These are phyloP conservation scores for Lactarius pseudohatsudake DNA, from an alignment of 768 basidiomycete genomes.

Conservation along the genomic window DNA sequence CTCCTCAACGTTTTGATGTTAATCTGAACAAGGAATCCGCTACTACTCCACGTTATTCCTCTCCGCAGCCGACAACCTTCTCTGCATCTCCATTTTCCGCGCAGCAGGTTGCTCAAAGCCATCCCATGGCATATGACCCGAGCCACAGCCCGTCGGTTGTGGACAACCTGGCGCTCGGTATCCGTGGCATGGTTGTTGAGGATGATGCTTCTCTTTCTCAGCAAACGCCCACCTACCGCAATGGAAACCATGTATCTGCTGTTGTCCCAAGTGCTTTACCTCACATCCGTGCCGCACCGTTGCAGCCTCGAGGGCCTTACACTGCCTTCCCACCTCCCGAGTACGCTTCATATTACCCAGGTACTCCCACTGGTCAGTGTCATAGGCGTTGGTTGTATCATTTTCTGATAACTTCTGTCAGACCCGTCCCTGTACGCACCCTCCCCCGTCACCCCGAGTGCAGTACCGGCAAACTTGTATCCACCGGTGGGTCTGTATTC, in stretches of 20 bases:
- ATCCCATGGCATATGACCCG: conserved; percentile 39
- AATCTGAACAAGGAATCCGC: conserved; percentile 43
- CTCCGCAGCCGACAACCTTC: conserved; percentile 41
- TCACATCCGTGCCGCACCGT: conserved; percentile 45
- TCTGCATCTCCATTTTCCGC: conserved; percentile 37
- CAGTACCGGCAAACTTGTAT: conserved; percentile 50
- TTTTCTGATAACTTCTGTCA: conserved; percentile 47
- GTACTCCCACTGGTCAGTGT: conserved; percentile 42
- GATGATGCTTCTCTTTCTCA: conserved; percentile 47
- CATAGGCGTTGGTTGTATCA: conserved; percentile 51
- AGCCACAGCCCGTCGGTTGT: conserved; percentile 42
- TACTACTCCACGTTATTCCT: conserved; percentile 45
- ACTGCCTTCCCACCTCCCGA: conserved; percentile 54
- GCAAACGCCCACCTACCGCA: conserved; percentile 38
- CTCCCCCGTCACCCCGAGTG: conserved; percentile 44
- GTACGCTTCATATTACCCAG: conserved; percentile 59
- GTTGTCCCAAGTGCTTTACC: conserved; percentile 37
- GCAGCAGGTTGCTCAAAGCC: conserved; percentile 32
- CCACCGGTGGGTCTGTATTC: conserved; percentile 39
- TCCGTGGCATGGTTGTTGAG: conserved; percentile 63
- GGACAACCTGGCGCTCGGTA: conserved; percentile 52
- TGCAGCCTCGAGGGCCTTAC: conserved; percentile 49
- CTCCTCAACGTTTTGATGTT: conserved; percentile 55
- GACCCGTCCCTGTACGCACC: conserved; percentile 54
- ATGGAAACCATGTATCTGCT: conserved; percentile 36